Evolutionary conservation across 108 stramenopile genomes (phyloP), one percentile per base, ranked within the genome.

Genomic region (Chaetoceros tenuissimus): DNA sequence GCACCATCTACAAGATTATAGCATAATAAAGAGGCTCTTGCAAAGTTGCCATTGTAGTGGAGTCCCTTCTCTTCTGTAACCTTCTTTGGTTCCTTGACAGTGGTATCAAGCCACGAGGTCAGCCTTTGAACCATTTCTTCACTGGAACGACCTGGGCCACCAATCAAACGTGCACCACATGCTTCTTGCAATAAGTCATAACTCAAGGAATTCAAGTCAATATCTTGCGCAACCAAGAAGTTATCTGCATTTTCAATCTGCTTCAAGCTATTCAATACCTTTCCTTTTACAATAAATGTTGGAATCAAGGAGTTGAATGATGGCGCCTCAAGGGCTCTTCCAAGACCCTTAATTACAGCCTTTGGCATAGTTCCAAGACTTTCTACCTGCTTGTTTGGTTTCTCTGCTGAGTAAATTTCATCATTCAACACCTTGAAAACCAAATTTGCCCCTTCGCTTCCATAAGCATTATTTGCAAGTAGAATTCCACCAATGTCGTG

Each of bases 41-140:
- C 89, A 61, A 91, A 59, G 57, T 91, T 91, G 18, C 62, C 77
- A 76, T 91, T 91, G 66, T 78, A 87, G 45, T 75, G 31, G 18
- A 20, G 27, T 0, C 24, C 51, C n/a, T 28, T 61, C 17, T 24
- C 50, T 31, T 31, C 18, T 21, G 28, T 34, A 30, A 8, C 49
- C 3, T 28, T 54, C 8, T 47, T 48, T 18, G 87, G 80, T 52
- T 61, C 24, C 18, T 62, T 54, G 29, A 79, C 84, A 17, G 70
- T 57, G 25, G 75, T 30, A 30, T 71, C 53, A 28, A 88, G 58
- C 91, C 91, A 92, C n/a, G 63, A 44, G 1, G 23, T 21, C 19
- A 92, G 49, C 19, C 62, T 66, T 47, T 65, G 60, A 50, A 62
- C 69, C 57, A 87, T 57, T 52, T 92, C 91, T 16, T 67, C 78